These are phyloP conservation scores for Exobasidium cylindrosporum DNA, from an alignment of 1,284 basidiomycete species.

Conservation along the genomic window DNA sequence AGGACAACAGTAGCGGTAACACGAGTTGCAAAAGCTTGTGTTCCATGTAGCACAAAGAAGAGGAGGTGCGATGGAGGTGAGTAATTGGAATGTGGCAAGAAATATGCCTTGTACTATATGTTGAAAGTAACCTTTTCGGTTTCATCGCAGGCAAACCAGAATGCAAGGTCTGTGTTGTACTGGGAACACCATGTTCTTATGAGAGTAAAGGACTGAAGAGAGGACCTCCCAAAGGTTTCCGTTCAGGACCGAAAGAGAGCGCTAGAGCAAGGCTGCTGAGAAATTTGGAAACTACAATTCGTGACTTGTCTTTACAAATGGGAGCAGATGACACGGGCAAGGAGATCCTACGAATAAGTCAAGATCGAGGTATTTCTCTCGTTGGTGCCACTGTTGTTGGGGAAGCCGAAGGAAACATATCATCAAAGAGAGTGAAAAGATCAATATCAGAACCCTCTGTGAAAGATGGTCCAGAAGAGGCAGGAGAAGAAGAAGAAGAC, in stretches of 20 bases:
- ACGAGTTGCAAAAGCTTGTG: slow-evolving; percentile 41
- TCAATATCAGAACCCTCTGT: background rate
- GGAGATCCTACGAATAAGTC: slow-evolving; percentile 34
- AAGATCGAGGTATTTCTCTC: slow-evolving; percentile 23
- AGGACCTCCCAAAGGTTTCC: slow-evolving; percentile 47
- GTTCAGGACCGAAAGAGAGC: slow-evolving; percentile 39
- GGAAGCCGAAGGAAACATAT: background rate
- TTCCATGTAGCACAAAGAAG: slow-evolving; percentile 43
- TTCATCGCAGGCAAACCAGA: slow-evolving; percentile 24
- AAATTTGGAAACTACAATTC: slow-evolving; percentile 42
- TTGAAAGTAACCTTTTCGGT: background rate
- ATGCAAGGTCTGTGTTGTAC: slow-evolving; percentile 42
- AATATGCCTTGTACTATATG: background rate
- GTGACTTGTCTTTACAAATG: slow-evolving; percentile 37
- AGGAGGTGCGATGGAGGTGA: slow-evolving; percentile 42
- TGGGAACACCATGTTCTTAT: slow-evolving; percentile 44
- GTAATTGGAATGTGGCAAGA: background rate
- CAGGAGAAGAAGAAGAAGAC: slow-evolving; percentile 21
- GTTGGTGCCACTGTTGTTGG: background rate
- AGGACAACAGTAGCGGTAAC: slow-evolving; percentile 18
- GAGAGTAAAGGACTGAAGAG: slow-evolving; percentile 36
- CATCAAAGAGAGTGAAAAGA: background rate
- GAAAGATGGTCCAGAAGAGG: slow-evolving; percentile 16
- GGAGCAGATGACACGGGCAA: slow-evolving; percentile 32
- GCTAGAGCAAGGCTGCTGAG: slow-evolving; percentile 38